These are phyloP conservation scores for Phaffia rhodozyma DNA, from an alignment of 1,284 basidiomycete species.

Conservation along the genomic window DNA sequence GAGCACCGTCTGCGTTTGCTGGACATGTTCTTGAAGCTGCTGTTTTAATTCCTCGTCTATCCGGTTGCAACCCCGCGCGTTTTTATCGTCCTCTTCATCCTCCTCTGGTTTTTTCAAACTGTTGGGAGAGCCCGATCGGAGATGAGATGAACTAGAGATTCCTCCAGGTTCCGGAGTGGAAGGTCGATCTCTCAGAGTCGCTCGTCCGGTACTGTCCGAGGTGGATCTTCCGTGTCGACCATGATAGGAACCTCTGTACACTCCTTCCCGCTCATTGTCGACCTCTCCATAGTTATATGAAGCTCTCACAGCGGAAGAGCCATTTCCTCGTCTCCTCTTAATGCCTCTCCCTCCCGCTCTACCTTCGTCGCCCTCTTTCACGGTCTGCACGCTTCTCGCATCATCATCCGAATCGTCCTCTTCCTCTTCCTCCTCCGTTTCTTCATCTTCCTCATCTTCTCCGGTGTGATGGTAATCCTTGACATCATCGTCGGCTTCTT, in stretches of 20 bases:
- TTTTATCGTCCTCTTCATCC: constrained; percentile 37
- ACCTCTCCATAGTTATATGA: constrained; percentile 23
- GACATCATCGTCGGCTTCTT: constrained; percentile 44
- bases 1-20: constrained; percentile 32
- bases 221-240: no score
- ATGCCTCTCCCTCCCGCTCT: constrained; percentile 16
- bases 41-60: constrained; percentile 21
- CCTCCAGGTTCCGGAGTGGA: constrained; percentile 58
- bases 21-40: constrained; percentile 18
- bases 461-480: constrained; percentile 22
- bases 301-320: not conserved
- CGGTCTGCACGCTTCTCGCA: constrained; percentile 27
- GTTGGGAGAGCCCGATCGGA: no score
- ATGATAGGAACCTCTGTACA: no score
- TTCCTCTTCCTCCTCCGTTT: constrained; percentile 33
- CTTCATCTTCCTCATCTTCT: constrained; percentile 26
- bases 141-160: constrained; percentile 29
- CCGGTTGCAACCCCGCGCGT: constrained; percentile 2
- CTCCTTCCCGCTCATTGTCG: no score
- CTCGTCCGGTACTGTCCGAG: no score
- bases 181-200: constrained; percentile 41
- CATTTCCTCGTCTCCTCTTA: constrained; percentile 11
- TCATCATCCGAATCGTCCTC: constrained; percentile 28
- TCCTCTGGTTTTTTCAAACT: constrained; percentile 39
- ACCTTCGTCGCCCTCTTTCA: constrained; percentile 43